Evolutionary conservation across 208 protist genomes (phyloP).

Genomic region (Acanthamoeba sp.): DNA sequence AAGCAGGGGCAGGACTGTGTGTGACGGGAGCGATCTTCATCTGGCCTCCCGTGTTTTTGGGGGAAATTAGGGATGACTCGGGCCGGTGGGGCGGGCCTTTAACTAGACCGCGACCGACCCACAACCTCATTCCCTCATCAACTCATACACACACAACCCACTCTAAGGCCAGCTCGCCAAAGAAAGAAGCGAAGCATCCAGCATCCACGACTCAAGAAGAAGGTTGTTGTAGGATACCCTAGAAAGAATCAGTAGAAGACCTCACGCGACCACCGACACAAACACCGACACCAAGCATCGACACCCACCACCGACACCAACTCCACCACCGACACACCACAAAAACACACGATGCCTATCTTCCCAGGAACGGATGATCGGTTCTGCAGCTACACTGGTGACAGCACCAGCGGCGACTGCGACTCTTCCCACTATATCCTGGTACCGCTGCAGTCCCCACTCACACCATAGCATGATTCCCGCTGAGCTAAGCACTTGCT

Average conservation of each 20-base stretch:
- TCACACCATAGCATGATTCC: neutral
- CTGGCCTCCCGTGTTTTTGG: slow-evolving; percentile 61
- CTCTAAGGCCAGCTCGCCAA: neutral
- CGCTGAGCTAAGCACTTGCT: too few species aligned
- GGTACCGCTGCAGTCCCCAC: neutral
- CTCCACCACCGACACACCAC: neutral
- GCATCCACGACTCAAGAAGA: neutral
- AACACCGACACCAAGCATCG: neutral
- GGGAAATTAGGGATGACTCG: slow-evolving; percentile 47
- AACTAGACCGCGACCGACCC: neutral
- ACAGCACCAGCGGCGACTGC: neutral
- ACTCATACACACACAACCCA: neutral
- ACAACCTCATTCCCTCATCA: slow-evolving; percentile 1
- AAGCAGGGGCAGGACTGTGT: neutral
- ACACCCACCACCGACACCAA: neutral
- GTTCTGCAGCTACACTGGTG: slow-evolving; percentile 1
- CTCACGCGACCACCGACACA: neutral
- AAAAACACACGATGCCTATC: slow-evolving; percentile 1
- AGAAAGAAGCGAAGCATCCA: neutral
- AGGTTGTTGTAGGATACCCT: neutral
- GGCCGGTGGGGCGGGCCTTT: neutral
- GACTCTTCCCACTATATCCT: neutral
- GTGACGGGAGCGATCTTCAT: slow-evolving; percentile 30
- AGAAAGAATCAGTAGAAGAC: neutral
- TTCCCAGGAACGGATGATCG: slow-evolving; percentile 49